A percentile compares a stretch with the other conserved stretches of the same genome.
Conservation (phyloP, 805 yeast genomes). For the Suhomyces faveliae region DNA sequence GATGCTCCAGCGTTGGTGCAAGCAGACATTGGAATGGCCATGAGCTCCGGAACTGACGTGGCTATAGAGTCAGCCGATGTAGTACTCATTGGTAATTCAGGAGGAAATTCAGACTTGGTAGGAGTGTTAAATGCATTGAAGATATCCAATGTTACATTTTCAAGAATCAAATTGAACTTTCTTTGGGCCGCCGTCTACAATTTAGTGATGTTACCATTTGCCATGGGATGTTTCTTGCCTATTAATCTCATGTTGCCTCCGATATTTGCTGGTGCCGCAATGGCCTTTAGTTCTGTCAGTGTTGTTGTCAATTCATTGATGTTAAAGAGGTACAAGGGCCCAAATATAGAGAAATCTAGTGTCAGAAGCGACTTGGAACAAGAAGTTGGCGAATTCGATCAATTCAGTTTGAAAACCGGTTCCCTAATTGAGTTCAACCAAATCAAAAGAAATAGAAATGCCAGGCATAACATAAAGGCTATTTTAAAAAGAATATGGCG, state of each 20-base stretch:
- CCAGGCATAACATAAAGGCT: conserved; percentile 2
- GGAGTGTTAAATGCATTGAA: conserved; percentile 64
- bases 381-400: conserved; percentile 11
- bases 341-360: conserved; percentile 13
- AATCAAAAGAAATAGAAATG: conserved; percentile 10
- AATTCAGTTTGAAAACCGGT: conserved; percentile 26
- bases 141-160: conserved; percentile 67
- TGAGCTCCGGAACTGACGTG: conserved; percentile 90
- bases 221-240: conserved; percentile 87
- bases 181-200: conserved; percentile 87
- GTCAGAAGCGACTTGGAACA: conserved; percentile 20
- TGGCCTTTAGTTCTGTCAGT: conserved; percentile 90
- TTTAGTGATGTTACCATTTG: conserved; percentile 82
- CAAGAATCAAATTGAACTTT: conserved; percentile 75
- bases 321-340: conserved; percentile 62
- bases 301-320: conserved; percentile 79
- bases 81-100: conserved; percentile 56
- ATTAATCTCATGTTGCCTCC: conserved; percentile 79
- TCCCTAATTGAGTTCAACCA: conserved; percentile 24
- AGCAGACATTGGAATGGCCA: conserved; percentile 87
- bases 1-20: conserved; percentile 95
- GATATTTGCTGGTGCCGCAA: conserved; percentile 83
- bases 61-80: conserved; percentile 97
- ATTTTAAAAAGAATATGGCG: neutral
- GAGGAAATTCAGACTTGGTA: conserved; percentile 30